A percentile compares a stretch with the other conserved stretches of the same genome.
These are phyloP conservation scores for Komagataella phaffii DNA, from an alignment of 805 yeast genomes.

Conservation along the genomic window DNA sequence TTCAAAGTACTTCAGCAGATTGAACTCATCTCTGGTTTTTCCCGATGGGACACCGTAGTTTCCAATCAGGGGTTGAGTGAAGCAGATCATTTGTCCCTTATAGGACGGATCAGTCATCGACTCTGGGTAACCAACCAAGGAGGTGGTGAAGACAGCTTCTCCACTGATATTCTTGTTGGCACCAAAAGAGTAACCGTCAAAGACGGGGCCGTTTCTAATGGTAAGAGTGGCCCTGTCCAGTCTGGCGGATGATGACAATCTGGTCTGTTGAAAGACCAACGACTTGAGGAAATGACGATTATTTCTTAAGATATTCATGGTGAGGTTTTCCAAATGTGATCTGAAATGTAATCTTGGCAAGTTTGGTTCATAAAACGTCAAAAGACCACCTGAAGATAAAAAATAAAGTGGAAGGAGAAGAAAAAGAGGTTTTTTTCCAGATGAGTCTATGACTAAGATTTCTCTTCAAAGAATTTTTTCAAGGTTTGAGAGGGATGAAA, in stretches of 20 bases:
- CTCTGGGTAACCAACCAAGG: conserved; percentile 96
- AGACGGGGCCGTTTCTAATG: conserved; percentile 85
- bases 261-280: background rate
- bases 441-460: background rate
- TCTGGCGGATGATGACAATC: conserved; percentile 14
- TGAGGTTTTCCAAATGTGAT: conserved; percentile 37
- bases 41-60: conserved; percentile 96
- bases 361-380: conserved; percentile 12
- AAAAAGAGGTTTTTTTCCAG: background rate
- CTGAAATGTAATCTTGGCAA: conserved; percentile 34
- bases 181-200: conserved; percentile 91
- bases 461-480: background rate
- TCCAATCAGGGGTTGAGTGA: conserved; percentile 95
- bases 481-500: background rate
- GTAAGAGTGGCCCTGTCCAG: conserved; percentile 81
- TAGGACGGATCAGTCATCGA: conserved; percentile 98
- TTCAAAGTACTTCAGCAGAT: conserved; percentile 82
- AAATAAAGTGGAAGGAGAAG: background rate
- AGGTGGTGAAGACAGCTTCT: conserved; percentile 96
- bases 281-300: conserved; percentile 1
- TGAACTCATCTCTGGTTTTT: conserved; percentile 66
- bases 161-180: conserved; percentile 88
- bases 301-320: conserved; percentile 2
- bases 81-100: conserved; percentile 90
- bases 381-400: background rate